Conservation (phyloP, 345 rosid genomes). For the Gossypium arboreum region DNA sequence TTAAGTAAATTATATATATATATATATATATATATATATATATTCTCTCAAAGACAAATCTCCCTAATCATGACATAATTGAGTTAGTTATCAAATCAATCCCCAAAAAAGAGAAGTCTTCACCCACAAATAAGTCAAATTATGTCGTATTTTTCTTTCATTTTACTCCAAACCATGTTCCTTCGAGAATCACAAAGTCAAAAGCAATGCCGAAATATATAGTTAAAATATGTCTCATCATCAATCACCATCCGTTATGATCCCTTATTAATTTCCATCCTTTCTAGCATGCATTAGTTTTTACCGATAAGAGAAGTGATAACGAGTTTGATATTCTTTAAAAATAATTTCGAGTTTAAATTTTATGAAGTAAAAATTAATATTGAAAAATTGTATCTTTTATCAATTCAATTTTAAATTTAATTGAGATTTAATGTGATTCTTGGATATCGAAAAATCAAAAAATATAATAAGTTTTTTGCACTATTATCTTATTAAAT, state of each 20-base stretch:
- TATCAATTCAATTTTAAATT: too few species aligned
- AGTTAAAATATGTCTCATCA: background rate
- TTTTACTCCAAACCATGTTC: constrained; percentile 1
- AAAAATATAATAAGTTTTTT: too few species aligned
- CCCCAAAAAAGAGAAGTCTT: background rate
- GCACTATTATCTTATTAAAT: too few species aligned
- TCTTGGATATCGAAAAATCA: accelerated
- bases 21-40: too few species aligned
- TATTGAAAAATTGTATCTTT: accelerated
- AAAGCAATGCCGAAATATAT: background rate
- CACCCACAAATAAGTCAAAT: background rate
- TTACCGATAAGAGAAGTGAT: too few species aligned
- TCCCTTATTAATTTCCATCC: too few species aligned
- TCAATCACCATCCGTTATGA: background rate
- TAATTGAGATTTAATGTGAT: too few species aligned
- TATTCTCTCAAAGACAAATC: background rate
- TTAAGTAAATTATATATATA: too few species aligned
- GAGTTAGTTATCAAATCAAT: background rate
- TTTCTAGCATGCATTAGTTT: too few species aligned
- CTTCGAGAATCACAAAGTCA: background rate
- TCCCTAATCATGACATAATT: background rate
- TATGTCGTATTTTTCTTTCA: background rate
- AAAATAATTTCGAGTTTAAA: too few species aligned
- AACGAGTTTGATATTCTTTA: too few species aligned
- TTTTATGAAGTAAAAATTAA: too few species aligned